Evolutionary conservation across 768 basidiomycete genomes (phyloP), one percentile per base, ranked within the genome.

Genomic region (Lactifluus rugatus): DNA sequence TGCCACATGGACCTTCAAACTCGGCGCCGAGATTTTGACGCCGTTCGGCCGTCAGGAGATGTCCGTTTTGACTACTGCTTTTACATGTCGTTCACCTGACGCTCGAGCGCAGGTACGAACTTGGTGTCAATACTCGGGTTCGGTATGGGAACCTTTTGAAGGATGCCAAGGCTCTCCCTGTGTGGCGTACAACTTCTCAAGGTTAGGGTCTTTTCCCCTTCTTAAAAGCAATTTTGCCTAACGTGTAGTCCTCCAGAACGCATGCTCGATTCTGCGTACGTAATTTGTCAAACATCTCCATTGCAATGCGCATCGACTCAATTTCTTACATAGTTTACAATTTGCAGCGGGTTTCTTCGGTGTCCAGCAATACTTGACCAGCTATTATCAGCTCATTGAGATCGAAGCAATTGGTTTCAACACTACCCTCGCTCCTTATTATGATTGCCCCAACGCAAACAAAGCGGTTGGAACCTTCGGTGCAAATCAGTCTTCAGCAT

Each of bases 321-420:
- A n/a, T 25, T 28, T 3, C 37, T 60, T n/a, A 68, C 2, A 6
- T 31, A 71, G 69, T 9, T 70, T 77, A 49, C 76, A 80, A 65
- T 80, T 80, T 63, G 77, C 77, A 0, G 74, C 77, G 11, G 78
- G 78, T n/a, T 77, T 78, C 70, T 76, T 75, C 52, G 75, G 74
- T 11, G 69, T 77, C 25, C 75, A 75, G 26, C 69, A 68, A 4
- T 78, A 75, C 32, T 68, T 58, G 52, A 61, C 57, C 17, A 62
- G 76, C 45, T 80, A 78, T 65, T 74, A 79, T 59, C 74, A 80
- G 60, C 70, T 73, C 39, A 75, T 80, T 54, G 75, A 70, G 48
- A 73, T 80, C 48, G 78, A 80, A 58, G 69, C 66, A 34, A 58
- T 66, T 2, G 72, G 71, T 2, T 76, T 73, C 69, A 80, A 81